Evolutionary conservation across 2,329 filamentous ascomycete species (phyloP), one percentile per base, ranked within the genome.

Genomic region (Paracoccidioides lutzii): DNA sequence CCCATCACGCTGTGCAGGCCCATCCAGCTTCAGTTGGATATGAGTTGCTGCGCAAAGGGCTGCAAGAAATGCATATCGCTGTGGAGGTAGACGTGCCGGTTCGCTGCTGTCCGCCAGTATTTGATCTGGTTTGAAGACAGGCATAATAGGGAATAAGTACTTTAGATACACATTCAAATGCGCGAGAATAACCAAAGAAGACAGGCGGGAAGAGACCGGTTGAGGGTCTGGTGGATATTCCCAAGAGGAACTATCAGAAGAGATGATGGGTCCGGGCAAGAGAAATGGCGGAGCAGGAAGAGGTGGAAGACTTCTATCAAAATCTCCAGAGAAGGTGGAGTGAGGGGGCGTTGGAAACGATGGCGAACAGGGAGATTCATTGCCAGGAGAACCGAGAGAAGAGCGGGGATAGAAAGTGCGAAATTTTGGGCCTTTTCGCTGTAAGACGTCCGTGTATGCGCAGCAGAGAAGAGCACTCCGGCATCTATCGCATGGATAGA

Each of bases 61-160:
- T 0, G 67, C 69, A 30, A 73, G 57, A 43, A 75, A 69, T 2
- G 72, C 72, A 59, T 75, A 75, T 49, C 71, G 60, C 50, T 66
- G 66, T 1, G 66, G 46, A 2, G 64, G 63, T 14, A 72, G 77
- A 12, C 62, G 57, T 58, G 87, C 83, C 62, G 84, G 78, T 60
- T 79, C 81, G 59, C 68, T 63, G 49, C 70, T 69, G 55, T 70
- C 65, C 28, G 63, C 59, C n/a, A 66, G 66, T 2, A 75, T 58
- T 37, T 65, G 60, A 10, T 71, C 67, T 5, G 63, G 62, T 3
- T 66, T 66, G 28, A 75, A 66, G 3, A 75, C 70, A 4, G 72
- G 73, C 66, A 74, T 73, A 22, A 74, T 74, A 0, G 73, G 72
- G 53, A 70, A 73, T 28, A 74, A 56, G 52, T 72, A 72, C 45